Base-by-base conservation (phyloP, 495 filamentous ascomycete genomes). In the Penicillium alfredii region DNA sequence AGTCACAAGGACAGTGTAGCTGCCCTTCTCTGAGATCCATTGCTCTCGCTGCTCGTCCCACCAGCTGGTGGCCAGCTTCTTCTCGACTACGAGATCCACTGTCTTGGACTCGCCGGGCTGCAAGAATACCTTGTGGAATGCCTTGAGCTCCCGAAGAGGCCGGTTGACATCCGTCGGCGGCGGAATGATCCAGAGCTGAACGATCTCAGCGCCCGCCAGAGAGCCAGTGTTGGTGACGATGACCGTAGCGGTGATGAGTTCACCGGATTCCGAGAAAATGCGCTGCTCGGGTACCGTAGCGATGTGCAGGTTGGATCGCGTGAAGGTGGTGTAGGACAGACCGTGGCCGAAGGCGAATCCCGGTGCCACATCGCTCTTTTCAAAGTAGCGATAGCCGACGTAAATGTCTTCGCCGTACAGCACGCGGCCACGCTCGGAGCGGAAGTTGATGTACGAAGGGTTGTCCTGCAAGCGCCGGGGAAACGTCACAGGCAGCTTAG, bases 281-380 rank as follows among this genome's bases (percentile, higher is more conserved):
- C 56, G 2, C 20, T 55, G 36, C 25, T 63, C 61, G 0, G 58
- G 57, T 0, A 40, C 35, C 3, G 60, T 61, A 12, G 39, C 13
- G 16, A 86, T 58, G 1, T 63, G 68, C 11, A 84, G 73, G 13
- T 77, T 61, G 8, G 76, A 76, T 52, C 86, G 86, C 19, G 68
- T 58, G 53, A 93, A 93, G 4, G 69, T 78, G 0, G 86, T 86
- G 58, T 92, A 93, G 0, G 81, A 86, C 7, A 94, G 74, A 13
- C 87, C 87, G 54, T 90, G 79, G 28, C 87, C 86, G 50, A 94
- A 93, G 30, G 81, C 69, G 63, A 92, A 92, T 0, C 82, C 70
- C 0, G 84, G 79, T 1, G 65, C 59, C 20, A 82, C 64, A 8
- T 74, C 63, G n/a, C 72, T 56, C 29, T 78, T 76, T 54, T 94